Evolutionary conservation across 768 basidiomycete genomes (phyloP).

Genomic region (Tubosaeta sp.): DNA sequence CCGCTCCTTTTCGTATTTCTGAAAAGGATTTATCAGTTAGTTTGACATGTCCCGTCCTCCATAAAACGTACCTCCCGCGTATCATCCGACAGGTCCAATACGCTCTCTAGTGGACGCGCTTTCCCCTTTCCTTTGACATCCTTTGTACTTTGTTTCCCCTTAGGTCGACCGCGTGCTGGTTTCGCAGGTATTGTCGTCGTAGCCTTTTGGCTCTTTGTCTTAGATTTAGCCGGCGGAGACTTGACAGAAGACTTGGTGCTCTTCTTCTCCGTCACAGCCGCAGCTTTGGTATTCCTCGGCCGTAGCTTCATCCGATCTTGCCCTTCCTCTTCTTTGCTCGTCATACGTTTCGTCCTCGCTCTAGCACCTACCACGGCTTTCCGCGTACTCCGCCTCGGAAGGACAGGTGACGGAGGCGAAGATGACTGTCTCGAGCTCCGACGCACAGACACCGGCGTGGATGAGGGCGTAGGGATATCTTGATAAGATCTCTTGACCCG

Average conservation of each 20-base stretch:
- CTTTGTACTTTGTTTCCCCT: conserved; percentile 10
- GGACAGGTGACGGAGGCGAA: conserved; percentile 16
- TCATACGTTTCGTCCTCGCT: conserved; percentile 1
- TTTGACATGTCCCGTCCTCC: neutral
- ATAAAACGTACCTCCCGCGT: conserved; percentile 25
- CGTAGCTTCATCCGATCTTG: conserved; percentile 17
- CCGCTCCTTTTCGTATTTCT: conserved; percentile 45
- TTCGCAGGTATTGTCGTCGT: conserved; percentile 1
- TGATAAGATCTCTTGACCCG: conserved; percentile 17
- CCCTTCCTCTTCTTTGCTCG: conserved; percentile 7
- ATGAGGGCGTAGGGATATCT: conserved; percentile 25
- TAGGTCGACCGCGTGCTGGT: conserved; percentile 20
- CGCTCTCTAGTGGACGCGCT: conserved; percentile 17
- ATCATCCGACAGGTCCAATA: conserved; percentile 29
- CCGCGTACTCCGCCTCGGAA: conserved; percentile 24
- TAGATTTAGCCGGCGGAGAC: conserved; percentile 10
- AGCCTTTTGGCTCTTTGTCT: conserved; percentile 7
- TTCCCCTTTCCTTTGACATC: conserved; percentile 27
- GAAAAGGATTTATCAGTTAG: neutral
- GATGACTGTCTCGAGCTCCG: conserved; percentile 9
- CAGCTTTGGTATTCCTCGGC: conserved; percentile 10
- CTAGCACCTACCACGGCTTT: conserved; percentile 21
- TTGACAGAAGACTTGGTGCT: conserved; percentile 9
- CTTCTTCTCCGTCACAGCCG: conserved; percentile 4
- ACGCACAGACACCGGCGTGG: conserved; percentile 13